Evolutionary conservation across 768 basidiomycete genomes (phyloP).

Genomic region (Rhizopogon salebrosus): DNA sequence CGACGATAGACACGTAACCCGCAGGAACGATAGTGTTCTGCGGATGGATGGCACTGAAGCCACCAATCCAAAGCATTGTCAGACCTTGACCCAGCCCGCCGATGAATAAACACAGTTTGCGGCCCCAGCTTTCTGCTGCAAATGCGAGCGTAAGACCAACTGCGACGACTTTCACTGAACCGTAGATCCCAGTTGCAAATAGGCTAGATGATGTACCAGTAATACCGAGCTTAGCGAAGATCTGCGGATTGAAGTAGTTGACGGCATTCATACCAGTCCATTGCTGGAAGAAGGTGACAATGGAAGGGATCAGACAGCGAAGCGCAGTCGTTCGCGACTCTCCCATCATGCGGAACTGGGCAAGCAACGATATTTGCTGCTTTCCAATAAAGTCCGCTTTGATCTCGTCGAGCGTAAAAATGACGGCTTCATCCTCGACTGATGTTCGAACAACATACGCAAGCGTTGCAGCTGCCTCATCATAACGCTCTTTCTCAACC

Average conservation of each 20-base stretch:
- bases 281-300: conserved; percentile 43
- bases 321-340: conserved; percentile 36
- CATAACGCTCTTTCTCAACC: conserved; percentile 39
- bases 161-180: conserved; percentile 36
- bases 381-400: conserved; percentile 41
- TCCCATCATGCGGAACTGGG: conserved; percentile 38
- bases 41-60: no score
- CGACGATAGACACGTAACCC: conserved; percentile 38
- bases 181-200: conserved; percentile 44
- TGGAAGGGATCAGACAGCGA: conserved; percentile 40
- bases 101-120: conserved; percentile 44
- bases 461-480: conserved; percentile 34
- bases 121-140: conserved; percentile 42
- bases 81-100: conserved; percentile 43
- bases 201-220: conserved; percentile 35
- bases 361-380: conserved; percentile 25
- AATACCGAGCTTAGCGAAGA: conserved; percentile 45
- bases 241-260: conserved; percentile 49
- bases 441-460: conserved; percentile 30
- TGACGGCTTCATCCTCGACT: conserved; percentile 30
- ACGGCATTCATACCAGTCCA: conserved; percentile 53
- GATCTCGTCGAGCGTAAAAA: conserved; percentile 39
- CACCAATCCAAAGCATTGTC: no score
- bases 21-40: no score
- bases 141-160: conserved; percentile 36